A percentile compares a stretch with the other conserved stretches of the same genome.
Conservation (phyloP, 345 rosid genomes). For the Populus nigra region DNA sequence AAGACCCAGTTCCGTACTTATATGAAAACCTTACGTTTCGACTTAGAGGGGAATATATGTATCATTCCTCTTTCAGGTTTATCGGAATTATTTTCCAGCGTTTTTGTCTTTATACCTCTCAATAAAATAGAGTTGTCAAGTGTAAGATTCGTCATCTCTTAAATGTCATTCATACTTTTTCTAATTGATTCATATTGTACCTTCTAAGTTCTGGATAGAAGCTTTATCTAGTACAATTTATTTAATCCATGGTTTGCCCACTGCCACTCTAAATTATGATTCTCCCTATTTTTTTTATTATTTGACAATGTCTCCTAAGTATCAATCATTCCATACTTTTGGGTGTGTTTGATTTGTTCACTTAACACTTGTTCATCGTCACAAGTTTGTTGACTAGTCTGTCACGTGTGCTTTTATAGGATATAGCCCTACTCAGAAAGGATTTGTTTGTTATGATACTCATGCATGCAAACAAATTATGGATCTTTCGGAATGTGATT, state of each 20-base stretch:
- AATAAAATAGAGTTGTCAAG: background rate
- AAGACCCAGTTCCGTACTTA: too few relatives aligned
- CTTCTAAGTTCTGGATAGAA: too few relatives aligned
- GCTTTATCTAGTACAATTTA: background rate
- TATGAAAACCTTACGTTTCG: background rate
- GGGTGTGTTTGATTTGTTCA: background rate
- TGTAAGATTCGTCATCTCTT: background rate
- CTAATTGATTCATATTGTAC: background rate
- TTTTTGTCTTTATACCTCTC: too few relatives aligned
- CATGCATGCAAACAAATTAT: too few relatives aligned
- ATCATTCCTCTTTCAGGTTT: background rate
- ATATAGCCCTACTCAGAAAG: background rate
- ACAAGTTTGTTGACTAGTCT: too few relatives aligned
- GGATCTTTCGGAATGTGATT: fast-evolving
- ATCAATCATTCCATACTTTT: background rate
- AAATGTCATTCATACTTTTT: background rate
- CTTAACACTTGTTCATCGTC: fast-evolving
- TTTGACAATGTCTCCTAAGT: background rate
- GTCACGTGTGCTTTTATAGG: background rate
- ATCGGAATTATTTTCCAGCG: background rate
- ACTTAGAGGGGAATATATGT: background rate
- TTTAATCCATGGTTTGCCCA: background rate
- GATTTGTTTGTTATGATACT: too few relatives aligned
- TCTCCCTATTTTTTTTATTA: background rate
- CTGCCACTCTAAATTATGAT: background rate